Percentiles rank a stretch among this genome's conserved stretches.
These are phyloP conservation scores for Fusarium sp. DNA, from an alignment of 2,329 filamentous ascomycete genomes.

Conservation along the genomic window DNA sequence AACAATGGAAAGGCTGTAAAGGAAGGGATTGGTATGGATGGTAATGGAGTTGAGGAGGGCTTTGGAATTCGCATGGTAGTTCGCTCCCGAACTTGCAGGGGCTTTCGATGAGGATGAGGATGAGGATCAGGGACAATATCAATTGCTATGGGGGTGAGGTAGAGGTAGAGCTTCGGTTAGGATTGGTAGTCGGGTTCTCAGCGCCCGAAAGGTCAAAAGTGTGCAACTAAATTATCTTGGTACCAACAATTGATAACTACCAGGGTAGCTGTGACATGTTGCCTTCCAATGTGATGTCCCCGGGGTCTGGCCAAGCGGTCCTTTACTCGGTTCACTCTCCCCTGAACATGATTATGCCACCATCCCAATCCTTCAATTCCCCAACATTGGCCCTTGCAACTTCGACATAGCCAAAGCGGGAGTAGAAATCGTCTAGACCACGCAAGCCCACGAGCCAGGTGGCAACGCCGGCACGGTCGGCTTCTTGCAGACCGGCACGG, in stretches of 20 bases:
- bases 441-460: conserved; percentile 48
- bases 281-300: neutral
- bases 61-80: conserved; percentile 5
- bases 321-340: conserved; percentile 38
- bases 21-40: neutral
- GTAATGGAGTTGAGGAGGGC: conserved; percentile 14
- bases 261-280: neutral
- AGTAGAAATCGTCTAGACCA: conserved; percentile 47
- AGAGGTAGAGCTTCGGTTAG: neutral
- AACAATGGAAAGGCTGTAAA: conserved; percentile 4
- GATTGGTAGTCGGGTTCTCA: neutral
- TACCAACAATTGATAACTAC: neutral
- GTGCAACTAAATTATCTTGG: conserved; percentile 4
- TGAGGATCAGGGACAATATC: conserved; percentile 17
- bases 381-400: conserved; percentile 50
- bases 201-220: neutral
- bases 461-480: conserved; percentile 43
- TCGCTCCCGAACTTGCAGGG: conserved; percentile 6
- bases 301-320: neutral
- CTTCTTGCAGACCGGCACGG: conserved; percentile 42
- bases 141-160: conserved; percentile 5
- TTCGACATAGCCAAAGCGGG: conserved; percentile 47
- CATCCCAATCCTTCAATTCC: conserved; percentile 48
- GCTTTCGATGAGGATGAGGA: conserved; percentile 11
- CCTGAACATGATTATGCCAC: conserved; percentile 50